Evolutionary conservation across 2,329 filamentous ascomycete genomes (phyloP), one percentile per base, ranked within the genome.

Genomic region (Microsporum audouinii): DNA sequence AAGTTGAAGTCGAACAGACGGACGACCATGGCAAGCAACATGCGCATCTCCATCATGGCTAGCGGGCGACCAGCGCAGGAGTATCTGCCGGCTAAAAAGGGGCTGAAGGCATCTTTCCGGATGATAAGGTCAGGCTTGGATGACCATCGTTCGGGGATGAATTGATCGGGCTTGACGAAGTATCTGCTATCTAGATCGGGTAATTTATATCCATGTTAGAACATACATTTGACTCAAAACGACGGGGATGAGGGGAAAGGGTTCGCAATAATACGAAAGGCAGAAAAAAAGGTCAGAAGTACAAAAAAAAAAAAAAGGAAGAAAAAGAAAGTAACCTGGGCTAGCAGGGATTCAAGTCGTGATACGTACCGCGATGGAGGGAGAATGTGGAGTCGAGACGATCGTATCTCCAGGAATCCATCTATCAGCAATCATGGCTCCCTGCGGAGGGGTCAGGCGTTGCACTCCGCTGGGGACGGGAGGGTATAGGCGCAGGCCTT

Each of bases 1-100:
- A 59, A 72, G n/a, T 33, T 43, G 71, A 72, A 72, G 70, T 75
- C 72, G 75, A 73, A 71, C 69, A 64, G 53, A 10, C 38, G 66
- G 63, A 68, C 68, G 69, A 72, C 71, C 70, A 70, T 66, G 69
- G 70, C 71, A 70, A 71, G 55, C 10, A 68, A 62, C 27, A 68
- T 65, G 1, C 71, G 66, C 41, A 74, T 60, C 23, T 71, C 68
- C 64, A 72, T 67, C 59, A 73, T 61, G 5, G 71, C 72, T 1
- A 74, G 59, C 2, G 67, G 66, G 57, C 70, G 71, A 0, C 72
- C 71, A 0, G 67, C 64, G 58, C 71, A 75, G 14, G 64, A 65
- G 51, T 71, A 71, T 8, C 63, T 59, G 7, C 71, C 71, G 65
- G 51, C 60, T 17, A 36, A 60, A 56, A 71, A 72, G 0, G 71